phyloP scores from a whole-genome alignment of 163 green algal species.

The Scenedesmus sp. region DNA sequence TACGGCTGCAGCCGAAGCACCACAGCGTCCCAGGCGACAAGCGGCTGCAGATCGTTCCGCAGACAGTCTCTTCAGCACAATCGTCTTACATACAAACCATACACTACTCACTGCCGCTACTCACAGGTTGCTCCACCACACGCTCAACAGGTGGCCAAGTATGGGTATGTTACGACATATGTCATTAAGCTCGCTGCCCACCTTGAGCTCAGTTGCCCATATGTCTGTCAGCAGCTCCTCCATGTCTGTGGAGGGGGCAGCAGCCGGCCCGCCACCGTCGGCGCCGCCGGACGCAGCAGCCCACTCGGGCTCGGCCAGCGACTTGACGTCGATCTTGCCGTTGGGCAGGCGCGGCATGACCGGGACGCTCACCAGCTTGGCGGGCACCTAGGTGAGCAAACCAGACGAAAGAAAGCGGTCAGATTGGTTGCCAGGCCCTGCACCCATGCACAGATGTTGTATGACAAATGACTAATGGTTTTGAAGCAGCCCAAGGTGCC shows the following conservation, averaged over 20 bases:
- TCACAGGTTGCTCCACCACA: no score
- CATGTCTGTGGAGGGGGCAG: background rate
- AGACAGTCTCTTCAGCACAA: background rate
- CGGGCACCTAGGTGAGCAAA: background rate
- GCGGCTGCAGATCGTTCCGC: background rate
- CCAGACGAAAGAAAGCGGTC: background rate
- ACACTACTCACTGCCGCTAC: no score
- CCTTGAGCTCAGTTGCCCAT: background rate
- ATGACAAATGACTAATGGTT: no score
- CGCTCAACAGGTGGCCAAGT: no score
- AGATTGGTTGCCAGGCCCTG: no score
- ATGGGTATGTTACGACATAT: no score
- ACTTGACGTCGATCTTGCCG: conserved; percentile 69
- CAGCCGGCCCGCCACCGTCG: background rate
- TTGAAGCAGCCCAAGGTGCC: no score
- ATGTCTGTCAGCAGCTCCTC: background rate
- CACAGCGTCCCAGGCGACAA: background rate
- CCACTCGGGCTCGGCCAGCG: conserved; percentile 4
- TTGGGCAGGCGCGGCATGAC: conserved; percentile 66
- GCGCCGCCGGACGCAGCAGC: background rate
- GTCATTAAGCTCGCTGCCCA: no score
- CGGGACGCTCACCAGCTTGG: conserved; percentile 60
- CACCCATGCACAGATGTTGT: background rate
- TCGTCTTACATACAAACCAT: no score
- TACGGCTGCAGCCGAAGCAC: no score